A percentile compares a stretch with the other conserved stretches of the same genome.
Conservation (phyloP, 2,329 filamentous ascomycete species). For the Purpureocillium lavendulum region DNA sequence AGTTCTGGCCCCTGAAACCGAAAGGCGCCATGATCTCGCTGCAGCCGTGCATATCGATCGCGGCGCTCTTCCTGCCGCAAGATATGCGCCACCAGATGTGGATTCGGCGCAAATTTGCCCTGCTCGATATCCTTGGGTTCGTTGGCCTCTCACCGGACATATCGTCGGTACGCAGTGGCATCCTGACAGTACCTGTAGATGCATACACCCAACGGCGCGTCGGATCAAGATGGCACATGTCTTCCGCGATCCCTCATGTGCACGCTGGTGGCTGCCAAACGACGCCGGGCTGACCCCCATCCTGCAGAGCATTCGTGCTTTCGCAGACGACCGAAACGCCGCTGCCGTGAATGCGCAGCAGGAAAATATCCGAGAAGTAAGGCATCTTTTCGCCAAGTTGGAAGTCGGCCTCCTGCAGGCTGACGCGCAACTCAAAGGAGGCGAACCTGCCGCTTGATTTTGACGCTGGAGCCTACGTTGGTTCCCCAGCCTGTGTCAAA, state of each 20-base stretch:
- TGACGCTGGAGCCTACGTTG: no score
- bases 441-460: no score
- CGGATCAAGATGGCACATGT: conserved; percentile 67
- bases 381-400: conserved; percentile 61
- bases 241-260: conserved; percentile 64
- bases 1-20: conserved; percentile 61
- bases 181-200: conserved; percentile 42
- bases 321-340: conserved; percentile 69
- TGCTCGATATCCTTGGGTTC: conserved; percentile 72
- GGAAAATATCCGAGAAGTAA: conserved; percentile 66
- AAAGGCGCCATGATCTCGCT: conserved; percentile 63
- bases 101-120: conserved; percentile 70
- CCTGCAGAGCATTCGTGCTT: conserved; percentile 67
- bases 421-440: neutral
- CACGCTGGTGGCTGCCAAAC: conserved; percentile 84
- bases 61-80: conserved; percentile 70
- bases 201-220: conserved; percentile 70
- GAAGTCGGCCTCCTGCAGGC: conserved; percentile 13
- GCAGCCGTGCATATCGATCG: conserved; percentile 69
- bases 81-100: conserved; percentile 68
- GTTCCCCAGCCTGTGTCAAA: no score
- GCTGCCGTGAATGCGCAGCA: conserved; percentile 47
- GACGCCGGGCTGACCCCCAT: conserved; percentile 67
- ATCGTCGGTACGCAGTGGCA: no score
- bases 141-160: conserved; percentile 15